Evolutionary conservation across 1,139 yeast genomes (phyloP), one percentile per base, ranked within the genome.

Genomic region (Yamadazyma mexicana): DNA sequence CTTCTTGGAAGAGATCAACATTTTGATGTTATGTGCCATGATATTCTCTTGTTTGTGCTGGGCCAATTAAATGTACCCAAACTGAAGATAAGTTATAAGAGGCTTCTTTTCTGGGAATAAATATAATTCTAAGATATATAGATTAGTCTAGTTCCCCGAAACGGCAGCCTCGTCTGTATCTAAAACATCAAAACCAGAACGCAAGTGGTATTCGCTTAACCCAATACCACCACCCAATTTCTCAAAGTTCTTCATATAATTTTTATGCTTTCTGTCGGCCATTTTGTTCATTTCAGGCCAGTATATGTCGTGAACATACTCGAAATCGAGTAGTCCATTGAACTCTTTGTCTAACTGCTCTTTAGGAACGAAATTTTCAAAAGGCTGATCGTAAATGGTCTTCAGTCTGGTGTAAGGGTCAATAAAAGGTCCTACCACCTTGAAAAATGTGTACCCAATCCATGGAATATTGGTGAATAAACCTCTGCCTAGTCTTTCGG

Each of bases 351-450:
- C 97, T 44, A 92, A 73, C 60, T 89, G 96, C 44, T 81, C 83
- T 33, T 64, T 64, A 2, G 95, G 95, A 3, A 89, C 95, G 54
- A 83, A 91, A 27, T 87, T 73, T 33, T 80, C 77, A 62, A 89
- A 87, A 4, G 96, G 96, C 54, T 89, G 88, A 58, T 87, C 95
- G 58, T 83, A 91, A 3, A 88, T 91, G 32, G 94, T 77, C 65
- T 92, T 92, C 64, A 88, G 96, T 50, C 95, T 75, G 1, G 98
- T 92, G 56, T 88, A 66, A 3, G 98, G 98, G 57, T 92, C 98
- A 46, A 92, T 91, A 56, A 92, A 92, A 1, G 98, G 98, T 47
- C 87, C 87, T 42, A 91, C 91, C 46, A 91, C 68, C 63, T 87
- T 89, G 57, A 92, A 71, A 58, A 92, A 92, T 2, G 95, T 82